Percentiles rank a stretch among this genome's conserved stretches.
Conservation (phyloP, 495 filamentous ascomycete genomes). For the Hypoxylon crocopeplum region DNA sequence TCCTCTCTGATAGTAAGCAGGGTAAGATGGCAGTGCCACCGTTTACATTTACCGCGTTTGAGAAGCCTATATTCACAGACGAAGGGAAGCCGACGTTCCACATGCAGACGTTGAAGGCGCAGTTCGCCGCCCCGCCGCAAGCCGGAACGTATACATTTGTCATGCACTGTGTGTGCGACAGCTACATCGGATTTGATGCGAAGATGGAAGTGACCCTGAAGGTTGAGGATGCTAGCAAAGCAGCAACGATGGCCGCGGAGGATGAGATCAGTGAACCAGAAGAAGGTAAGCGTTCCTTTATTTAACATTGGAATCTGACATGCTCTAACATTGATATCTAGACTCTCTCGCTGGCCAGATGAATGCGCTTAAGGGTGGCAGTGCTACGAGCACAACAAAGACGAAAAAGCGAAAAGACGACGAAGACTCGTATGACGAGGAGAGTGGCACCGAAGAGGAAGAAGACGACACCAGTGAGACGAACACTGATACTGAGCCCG, state of each 20-base stretch:
- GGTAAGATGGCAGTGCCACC: constrained; percentile 95
- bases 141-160: constrained; percentile 90
- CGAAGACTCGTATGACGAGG: constrained; percentile 68
- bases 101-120: constrained; percentile 94
- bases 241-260: constrained; percentile 75
- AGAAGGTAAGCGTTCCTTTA: constrained; percentile 72
- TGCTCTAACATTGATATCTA: constrained; percentile 51
- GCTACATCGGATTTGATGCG: constrained; percentile 90
- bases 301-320: neutral
- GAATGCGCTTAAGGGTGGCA: constrained; percentile 81
- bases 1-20: constrained; percentile 90
- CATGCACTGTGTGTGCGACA: constrained; percentile 90
- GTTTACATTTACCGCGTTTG: constrained; percentile 87
- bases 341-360: constrained; percentile 96
- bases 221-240: constrained; percentile 91
- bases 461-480: constrained; percentile 78
- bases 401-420: constrained; percentile 64
- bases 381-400: constrained; percentile 52
- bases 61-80: constrained; percentile 79
- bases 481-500: constrained; percentile 79
- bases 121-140: constrained; percentile 95
- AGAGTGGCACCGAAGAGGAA: constrained; percentile 90
- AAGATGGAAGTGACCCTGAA: constrained; percentile 85
- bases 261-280: constrained; percentile 98
- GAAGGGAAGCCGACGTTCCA: constrained; percentile 83